Evolutionary conservation across 345 rosid genomes (phyloP).

Genomic region (Populus ilicifolia): DNA sequence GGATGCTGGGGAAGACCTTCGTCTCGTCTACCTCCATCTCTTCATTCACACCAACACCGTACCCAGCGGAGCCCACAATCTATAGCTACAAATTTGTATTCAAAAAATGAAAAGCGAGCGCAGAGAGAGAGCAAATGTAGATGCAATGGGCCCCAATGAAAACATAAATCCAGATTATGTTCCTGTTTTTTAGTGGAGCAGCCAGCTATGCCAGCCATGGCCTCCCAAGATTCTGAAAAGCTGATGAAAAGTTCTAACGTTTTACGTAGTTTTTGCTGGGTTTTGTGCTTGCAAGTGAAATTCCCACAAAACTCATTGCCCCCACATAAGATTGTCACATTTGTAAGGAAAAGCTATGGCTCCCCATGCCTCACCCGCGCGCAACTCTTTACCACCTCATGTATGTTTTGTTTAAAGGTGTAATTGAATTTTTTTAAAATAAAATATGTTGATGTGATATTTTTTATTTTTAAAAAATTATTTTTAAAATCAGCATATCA

Average conservation of each 20-base stretch:
- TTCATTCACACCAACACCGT: conserved; percentile 1
- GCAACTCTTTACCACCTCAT: not conserved
- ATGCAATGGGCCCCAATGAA: conserved; percentile 12
- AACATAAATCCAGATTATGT: conserved; percentile 9
- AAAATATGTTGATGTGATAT: too few species aligned
- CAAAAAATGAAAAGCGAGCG: not conserved
- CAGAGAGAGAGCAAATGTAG: not conserved
- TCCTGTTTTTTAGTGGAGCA: conserved; percentile 29
- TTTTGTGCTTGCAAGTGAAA: conserved; percentile 2
- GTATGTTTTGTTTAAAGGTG: not conserved
- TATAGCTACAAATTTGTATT: conserved; percentile 9
- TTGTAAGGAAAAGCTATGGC: not conserved
- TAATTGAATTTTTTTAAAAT: too few species aligned
- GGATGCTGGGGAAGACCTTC: not conserved
- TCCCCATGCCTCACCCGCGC: not conserved
- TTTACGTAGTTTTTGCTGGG: not conserved
- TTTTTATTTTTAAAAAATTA: too few species aligned
- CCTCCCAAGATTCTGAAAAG: conserved; percentile 26
- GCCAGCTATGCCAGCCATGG: conserved; percentile 22
- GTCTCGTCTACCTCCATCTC: not conserved
- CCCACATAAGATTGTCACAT: conserved; percentile 5
- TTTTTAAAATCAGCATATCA: too few species aligned
- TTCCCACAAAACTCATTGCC: not conserved
- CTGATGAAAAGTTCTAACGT: conserved; percentile 11
- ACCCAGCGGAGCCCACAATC: conserved; percentile 12